Base-by-base conservation (phyloP, 2,329 filamentous ascomycete species). In the Intubia oerlemansii region DNA sequence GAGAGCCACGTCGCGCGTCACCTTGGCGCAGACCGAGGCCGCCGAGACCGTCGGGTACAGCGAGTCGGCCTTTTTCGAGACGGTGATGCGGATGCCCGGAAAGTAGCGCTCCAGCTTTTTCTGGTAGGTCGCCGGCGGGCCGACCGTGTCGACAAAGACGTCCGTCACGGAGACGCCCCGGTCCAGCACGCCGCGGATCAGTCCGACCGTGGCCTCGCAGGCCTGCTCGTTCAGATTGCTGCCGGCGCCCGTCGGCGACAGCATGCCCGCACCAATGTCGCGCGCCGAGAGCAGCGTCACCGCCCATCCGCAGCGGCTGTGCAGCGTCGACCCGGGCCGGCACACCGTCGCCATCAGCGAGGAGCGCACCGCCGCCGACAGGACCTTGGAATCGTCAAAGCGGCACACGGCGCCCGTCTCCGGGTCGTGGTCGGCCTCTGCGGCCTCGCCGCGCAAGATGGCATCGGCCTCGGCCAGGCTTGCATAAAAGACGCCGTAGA, bases 181-280 rank as follows among this genome's bases (percentile, higher is more conserved):
- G 7, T 67, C 69, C 20, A 88, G 62, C 4, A 92, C 77, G 20
- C 70, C 71, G 31, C 68, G 59, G 42, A 95, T 85, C 29, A 98
- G 59, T 22, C 66, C 66, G 15, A 91, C 68, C 0, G 85, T 95
- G 4, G 85, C 79, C 49, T 92, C 84, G 68, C 88, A 76, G 12
- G 85, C 85, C 51, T 98, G 88, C 5, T 82, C 81, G 47, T 98
- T 98, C 38, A 98, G 66, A 47, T 98, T 98, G 54, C 29, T 93
- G 90, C 4, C 57, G 12, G 53, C 54, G 4, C 56, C 47, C 51
- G 53, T 7, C 57, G 55, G 3, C 70, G 63, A 8, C 64, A 88
- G 57, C 79, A 90, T 90, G 41, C 67, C 66, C 7, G 80, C 65
- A 23, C 62, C 66, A 41, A 92, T 91, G 52, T 85, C 78, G 25